A percentile compares a stretch with the other conserved stretches of the same genome.
Conservation (phyloP, 305 asterid genomes). For the Euphrasia arctica region DNA sequence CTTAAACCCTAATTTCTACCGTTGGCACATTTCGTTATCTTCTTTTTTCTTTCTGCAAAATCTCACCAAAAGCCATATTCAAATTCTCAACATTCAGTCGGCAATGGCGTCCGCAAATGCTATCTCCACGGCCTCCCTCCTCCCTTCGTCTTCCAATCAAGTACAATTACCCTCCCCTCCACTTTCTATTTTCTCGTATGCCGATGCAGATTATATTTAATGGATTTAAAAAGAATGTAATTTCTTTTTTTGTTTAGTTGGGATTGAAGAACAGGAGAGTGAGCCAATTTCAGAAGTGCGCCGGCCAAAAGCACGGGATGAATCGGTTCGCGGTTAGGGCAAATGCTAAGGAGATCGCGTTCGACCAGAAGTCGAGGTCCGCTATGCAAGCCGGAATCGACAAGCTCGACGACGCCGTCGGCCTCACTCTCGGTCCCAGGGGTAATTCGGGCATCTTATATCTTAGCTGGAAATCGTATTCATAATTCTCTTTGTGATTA, state of each 20-base stretch:
- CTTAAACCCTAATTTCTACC: too few species aligned
- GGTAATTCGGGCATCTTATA: constrained; percentile 40
- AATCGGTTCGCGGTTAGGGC: constrained; percentile 77
- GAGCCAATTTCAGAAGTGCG: constrained; percentile 54
- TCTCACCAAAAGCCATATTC: constrained; percentile 3
- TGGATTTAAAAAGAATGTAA: not conserved
- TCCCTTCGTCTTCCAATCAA: constrained; percentile 57
- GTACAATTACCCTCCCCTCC: constrained; percentile 27
- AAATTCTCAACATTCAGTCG: not conserved
- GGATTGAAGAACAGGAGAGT: constrained; percentile 54
- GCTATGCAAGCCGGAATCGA: constrained; percentile 91
- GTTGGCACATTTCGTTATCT: too few species aligned
- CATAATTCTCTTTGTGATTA: too few species aligned
- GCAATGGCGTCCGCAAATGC: constrained; percentile 90
- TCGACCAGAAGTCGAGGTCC: constrained; percentile 78
- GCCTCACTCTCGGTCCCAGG: constrained; percentile 95
- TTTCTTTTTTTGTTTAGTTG: constrained; percentile 54
- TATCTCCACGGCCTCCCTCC: constrained; percentile 68
- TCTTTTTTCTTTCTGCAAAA: constrained; percentile 25
- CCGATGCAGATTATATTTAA: not conserved
- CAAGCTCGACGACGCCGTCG: constrained; percentile 93
- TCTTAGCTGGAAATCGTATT: not conserved
- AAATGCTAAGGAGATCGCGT: constrained; percentile 84
- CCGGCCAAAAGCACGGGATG: constrained; percentile 41
- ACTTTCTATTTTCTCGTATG: constrained; percentile 18